Percentiles rank a stretch among this genome's conserved stretches.
phyloP scores from a whole-genome alignment of 371 early-diverging fungal species.

The Mortierella sp. region DNA sequence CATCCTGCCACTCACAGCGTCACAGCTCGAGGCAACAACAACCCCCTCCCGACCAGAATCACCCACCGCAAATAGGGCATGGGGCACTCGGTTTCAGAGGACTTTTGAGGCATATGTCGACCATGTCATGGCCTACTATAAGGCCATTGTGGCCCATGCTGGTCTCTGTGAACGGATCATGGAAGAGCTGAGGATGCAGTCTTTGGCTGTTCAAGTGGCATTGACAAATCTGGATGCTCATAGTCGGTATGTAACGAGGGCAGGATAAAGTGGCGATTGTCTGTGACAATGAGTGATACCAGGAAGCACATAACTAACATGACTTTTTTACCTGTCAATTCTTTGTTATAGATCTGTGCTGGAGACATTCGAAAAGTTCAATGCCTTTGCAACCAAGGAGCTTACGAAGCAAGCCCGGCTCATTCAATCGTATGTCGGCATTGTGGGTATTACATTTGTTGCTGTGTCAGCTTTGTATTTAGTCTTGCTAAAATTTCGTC shows the following conservation, averaged over 20 bases:
- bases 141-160: conserved; percentile 60
- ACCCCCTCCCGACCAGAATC: conserved; percentile 29
- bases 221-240: conserved; percentile 71
- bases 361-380: conserved; percentile 58
- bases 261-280: background rate
- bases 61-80: conserved; percentile 35
- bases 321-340: background rate
- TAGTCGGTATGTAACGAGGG: conserved; percentile 27
- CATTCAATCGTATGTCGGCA: conserved; percentile 52
- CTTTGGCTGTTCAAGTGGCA: conserved; percentile 72
- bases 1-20: conserved; percentile 17
- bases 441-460: background rate
- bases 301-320: background rate
- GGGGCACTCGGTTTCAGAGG: conserved; percentile 39
- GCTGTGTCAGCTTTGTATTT: background rate
- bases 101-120: conserved; percentile 41
- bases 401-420: conserved; percentile 51
- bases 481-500: background rate
- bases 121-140: conserved; percentile 47
- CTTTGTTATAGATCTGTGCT: conserved; percentile 48
- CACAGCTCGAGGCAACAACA: conserved; percentile 33
- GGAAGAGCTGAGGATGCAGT: conserved; percentile 67
- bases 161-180: conserved; percentile 62
- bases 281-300: background rate
- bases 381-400: conserved; percentile 55